Evolutionary conservation across 257 asterid species (phyloP), one percentile per base, ranked within the genome.

Genomic region (Anisodus acutangulus): DNA sequence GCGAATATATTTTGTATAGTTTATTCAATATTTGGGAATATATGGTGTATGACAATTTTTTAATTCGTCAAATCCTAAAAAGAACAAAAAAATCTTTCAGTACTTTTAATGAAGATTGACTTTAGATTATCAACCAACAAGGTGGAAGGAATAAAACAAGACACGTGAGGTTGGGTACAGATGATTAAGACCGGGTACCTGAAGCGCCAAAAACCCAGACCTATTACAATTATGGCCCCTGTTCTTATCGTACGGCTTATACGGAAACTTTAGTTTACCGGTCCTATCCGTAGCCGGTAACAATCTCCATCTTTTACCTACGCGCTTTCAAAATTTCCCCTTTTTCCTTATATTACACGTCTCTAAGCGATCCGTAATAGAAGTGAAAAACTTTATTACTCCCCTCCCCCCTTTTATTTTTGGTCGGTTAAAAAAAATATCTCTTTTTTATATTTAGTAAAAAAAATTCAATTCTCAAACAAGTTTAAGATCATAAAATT

Each of bases 161-260:
- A 54, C n/a, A 78, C 17, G 49, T 55, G 84, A 54, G 72, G 19
- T 35, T 60, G 60, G 59, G 39, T 69, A 53, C 89, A 90, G 47
- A 15, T 17, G 88, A 89, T 84, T 7, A n/a, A 83, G 60, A 86
- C 88, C 88, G 72, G 88, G 85, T 22, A 82, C 79, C 86, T 81
- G 89, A 84, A 80, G 79, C 91, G 85, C 17, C 79, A 51, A 22
- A 37, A 43, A 16, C 76, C 8, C 69, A 83, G 84, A 58, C 58
- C 58, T 53, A 55, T 55, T 87, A 66, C 68, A 17, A 69, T 80
- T 63, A 80, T 22, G 35, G 2, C 35, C 35, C 35, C 87, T 86
- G 79, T 83, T 88, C 85, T 83, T 87, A 84, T 90, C 78, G 93
- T 92, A 92, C 94, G 94, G 94, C 82, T 80, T 31, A 84, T 86